These are phyloP conservation scores for Hansenula anomala DNA, from an alignment of 1,139 yeast genomes.

Conservation along the genomic window DNA sequence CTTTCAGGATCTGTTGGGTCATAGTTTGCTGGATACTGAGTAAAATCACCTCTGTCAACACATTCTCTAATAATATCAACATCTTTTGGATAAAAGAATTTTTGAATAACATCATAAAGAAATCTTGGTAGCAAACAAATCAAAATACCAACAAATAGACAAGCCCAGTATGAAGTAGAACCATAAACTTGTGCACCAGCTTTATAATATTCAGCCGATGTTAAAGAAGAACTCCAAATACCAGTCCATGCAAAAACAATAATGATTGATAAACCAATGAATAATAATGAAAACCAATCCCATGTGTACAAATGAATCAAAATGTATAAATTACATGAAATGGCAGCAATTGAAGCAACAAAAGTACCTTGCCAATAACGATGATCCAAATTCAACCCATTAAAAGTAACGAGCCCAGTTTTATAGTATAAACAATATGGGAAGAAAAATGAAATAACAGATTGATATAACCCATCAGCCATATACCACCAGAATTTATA, in stretches of 20 bases:
- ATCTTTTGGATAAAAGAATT: constrained; percentile 68
- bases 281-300: constrained; percentile 81
- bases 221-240: constrained; percentile 64
- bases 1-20: constrained; percentile 60
- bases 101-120: constrained; percentile 56
- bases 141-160: constrained; percentile 64
- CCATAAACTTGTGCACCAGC: constrained; percentile 76
- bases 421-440: constrained; percentile 67
- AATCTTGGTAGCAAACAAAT: constrained; percentile 78
- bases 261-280: constrained; percentile 60
- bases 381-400: constrained; percentile 72
- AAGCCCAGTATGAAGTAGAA: constrained; percentile 75
- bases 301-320: constrained; percentile 82
- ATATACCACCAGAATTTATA: constrained; percentile 78
- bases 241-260: constrained; percentile 87
- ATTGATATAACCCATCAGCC: constrained; percentile 86
- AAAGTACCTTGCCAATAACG: constrained; percentile 82
- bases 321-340: constrained; percentile 77
- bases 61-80: constrained; percentile 84
- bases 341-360: constrained; percentile 74
- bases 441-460: constrained; percentile 79
- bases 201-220: constrained; percentile 68
- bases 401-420: constrained; percentile 50
- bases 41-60: constrained; percentile 51
- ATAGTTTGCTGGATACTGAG: constrained; percentile 47